phyloP scores from a whole-genome alignment of 2,329 filamentous ascomycete genomes.

The Xylariaceae sp. region DNA sequence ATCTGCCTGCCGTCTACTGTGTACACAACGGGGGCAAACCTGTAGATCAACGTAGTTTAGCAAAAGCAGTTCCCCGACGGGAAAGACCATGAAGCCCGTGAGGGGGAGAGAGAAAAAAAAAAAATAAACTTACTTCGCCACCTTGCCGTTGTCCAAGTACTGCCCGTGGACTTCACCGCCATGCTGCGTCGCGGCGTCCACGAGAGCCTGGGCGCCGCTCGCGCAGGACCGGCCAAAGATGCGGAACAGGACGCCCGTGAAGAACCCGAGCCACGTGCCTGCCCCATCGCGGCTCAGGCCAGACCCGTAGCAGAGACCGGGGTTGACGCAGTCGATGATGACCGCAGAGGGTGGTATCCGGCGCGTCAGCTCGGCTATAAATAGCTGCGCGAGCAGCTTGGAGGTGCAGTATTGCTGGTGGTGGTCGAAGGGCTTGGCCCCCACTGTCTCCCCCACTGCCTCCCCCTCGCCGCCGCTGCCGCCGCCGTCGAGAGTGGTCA shows the following conservation, averaged over 20 bases:
- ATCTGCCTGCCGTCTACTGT: conserved; percentile 21
- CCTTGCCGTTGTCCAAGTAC: conserved; percentile 16
- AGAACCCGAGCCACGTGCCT: conserved; percentile 16
- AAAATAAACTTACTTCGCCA: conserved; percentile 6
- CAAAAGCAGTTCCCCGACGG: too few relatives aligned
- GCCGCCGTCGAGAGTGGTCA: conserved; percentile 8
- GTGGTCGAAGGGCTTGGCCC: conserved; percentile 12
- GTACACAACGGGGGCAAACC: conserved; percentile 19
- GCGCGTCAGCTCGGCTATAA: conserved; percentile 34
- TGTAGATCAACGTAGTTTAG: too few relatives aligned
- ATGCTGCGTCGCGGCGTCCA: conserved; percentile 18
- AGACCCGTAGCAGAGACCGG: conserved; percentile 25
- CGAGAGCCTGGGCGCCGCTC: conserved; percentile 11
- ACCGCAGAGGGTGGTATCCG: conserved; percentile 25
- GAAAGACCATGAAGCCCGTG: too few relatives aligned
- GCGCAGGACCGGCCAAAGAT: conserved; percentile 19
- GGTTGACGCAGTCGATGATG: conserved; percentile 23
- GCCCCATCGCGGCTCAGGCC: conserved; percentile 17
- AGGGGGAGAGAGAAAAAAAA: background rate
- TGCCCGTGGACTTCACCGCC: conserved; percentile 21
- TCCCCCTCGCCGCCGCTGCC: too few relatives aligned
- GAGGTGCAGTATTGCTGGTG: conserved; percentile 20
- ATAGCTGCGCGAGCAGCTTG: conserved; percentile 36
- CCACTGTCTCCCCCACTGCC: too few relatives aligned
- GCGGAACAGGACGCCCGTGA: conserved; percentile 14